Percentiles rank a stretch among this genome's conserved stretches.
Conservation (phyloP, 129 eudicot genomes). For the Oenanthe sinensis region DNA sequence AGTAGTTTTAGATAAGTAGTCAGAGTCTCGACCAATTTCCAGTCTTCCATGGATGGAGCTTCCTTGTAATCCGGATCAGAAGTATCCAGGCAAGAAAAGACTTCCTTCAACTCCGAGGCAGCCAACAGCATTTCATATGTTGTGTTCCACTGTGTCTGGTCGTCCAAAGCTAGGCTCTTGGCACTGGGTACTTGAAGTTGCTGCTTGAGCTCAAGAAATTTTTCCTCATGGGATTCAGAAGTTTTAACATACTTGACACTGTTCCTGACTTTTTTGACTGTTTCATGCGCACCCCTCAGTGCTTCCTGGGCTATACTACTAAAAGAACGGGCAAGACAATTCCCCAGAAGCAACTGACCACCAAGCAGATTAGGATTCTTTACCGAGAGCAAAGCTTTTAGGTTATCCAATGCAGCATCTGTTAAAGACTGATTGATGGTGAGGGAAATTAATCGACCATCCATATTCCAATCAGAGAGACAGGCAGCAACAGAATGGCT, state of each 20-base stretch:
- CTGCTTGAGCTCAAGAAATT: slow-evolving; percentile 64
- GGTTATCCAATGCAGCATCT: slow-evolving; percentile 52
- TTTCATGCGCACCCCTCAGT: slow-evolving; percentile 32
- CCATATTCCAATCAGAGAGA: slow-evolving; percentile 81
- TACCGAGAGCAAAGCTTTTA: slow-evolving; percentile 60
- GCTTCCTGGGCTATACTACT: slow-evolving; percentile 58
- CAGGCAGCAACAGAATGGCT: slow-evolving; percentile 83
- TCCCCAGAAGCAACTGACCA: slow-evolving; percentile 66
- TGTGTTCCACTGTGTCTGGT: slow-evolving; percentile 79
- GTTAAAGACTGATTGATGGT: slow-evolving; percentile 56
- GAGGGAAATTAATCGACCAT: slow-evolving; percentile 60
- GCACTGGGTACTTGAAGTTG: slow-evolving; percentile 85
- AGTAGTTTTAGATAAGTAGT: slow-evolving; percentile 52
- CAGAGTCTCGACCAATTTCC: slow-evolving; percentile 57
- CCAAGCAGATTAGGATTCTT: slow-evolving; percentile 59
- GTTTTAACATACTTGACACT: slow-evolving; percentile 89
- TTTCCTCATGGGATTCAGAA: slow-evolving; percentile 72
- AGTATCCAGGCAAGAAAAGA: slow-evolving; percentile 80
- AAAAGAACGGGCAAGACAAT: slow-evolving; percentile 70
- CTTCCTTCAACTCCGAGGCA: slow-evolving; percentile 82
- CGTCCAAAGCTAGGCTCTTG: slow-evolving; percentile 55
- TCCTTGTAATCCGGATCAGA: slow-evolving; percentile 61
- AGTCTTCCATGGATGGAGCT: slow-evolving; percentile 61
- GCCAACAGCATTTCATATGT: slow-evolving; percentile 81
- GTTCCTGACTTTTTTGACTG: slow-evolving; percentile 66